Evolutionary conservation across 2,329 filamentous ascomycete genomes (phyloP).

Genomic region (Exophiala spinifera): DNA sequence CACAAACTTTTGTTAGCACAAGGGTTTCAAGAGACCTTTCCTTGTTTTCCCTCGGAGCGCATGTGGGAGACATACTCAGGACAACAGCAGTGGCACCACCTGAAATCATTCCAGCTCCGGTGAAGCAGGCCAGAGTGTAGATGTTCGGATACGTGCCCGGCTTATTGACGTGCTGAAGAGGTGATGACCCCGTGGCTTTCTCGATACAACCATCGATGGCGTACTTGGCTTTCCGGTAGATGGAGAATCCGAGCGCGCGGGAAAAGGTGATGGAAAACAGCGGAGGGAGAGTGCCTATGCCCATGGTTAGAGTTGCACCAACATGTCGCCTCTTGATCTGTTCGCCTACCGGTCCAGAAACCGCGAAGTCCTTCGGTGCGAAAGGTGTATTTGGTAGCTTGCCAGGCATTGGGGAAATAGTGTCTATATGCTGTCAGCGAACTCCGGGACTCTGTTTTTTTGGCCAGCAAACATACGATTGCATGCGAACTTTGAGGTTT

Average conservation of each 20-base stretch:
- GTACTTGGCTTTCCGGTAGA: slow-evolving; percentile 44
- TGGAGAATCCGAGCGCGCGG: slow-evolving; percentile 46
- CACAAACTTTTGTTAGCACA: too few relatives aligned
- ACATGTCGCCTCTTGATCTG: not conserved
- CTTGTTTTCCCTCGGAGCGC: too few relatives aligned
- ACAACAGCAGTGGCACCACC: slow-evolving; percentile 42
- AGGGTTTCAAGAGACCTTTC: too few relatives aligned
- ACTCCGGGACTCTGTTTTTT: not conserved
- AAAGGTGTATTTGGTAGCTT: slow-evolving; percentile 46
- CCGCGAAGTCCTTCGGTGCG: slow-evolving; percentile 47
- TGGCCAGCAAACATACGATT: slow-evolving; percentile 39
- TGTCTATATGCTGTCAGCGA: slow-evolving; percentile 34
- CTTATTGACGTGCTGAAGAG: slow-evolving; percentile 41
- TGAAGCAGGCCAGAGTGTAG: slow-evolving; percentile 43
- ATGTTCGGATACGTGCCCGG: slow-evolving; percentile 43
- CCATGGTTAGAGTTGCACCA: not conserved
- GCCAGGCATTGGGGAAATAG: slow-evolving; percentile 43
- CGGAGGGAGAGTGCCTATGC: slow-evolving; percentile 42
- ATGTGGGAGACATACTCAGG: slow-evolving; percentile 38
- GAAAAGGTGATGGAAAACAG: slow-evolving; percentile 46
- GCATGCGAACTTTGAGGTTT: slow-evolving; percentile 50
- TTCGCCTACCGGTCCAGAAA: slow-evolving; percentile 45
- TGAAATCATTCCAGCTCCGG: slow-evolving; percentile 41
- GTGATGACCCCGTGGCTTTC: slow-evolving; percentile 40
- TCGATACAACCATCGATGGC: slow-evolving; percentile 40